phyloP scores from a whole-genome alignment of 108 stramenopile genomes.

The Bacterosira constricta region DNA sequence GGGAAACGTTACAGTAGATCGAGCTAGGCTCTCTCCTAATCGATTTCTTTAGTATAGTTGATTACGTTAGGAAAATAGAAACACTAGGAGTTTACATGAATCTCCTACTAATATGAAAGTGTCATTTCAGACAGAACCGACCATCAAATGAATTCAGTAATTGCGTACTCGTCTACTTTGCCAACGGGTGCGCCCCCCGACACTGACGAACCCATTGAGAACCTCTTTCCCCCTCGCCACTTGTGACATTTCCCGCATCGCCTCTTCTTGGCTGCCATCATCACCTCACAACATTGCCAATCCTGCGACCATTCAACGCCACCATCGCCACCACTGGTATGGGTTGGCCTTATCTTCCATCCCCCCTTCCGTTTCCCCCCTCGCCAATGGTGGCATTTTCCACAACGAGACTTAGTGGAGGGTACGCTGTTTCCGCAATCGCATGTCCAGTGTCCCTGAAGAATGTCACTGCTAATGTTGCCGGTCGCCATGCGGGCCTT shows the following conservation, averaged over 20 bases:
- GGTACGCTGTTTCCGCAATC: constrained; percentile 4
- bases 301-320: constrained; percentile 8
- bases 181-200: background rate
- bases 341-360: background rate
- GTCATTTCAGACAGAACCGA: too few relatives aligned
- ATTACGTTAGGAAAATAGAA: too few relatives aligned
- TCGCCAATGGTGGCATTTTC: constrained; percentile 6
- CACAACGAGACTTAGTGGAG: background rate
- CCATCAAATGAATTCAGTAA: background rate
- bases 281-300: background rate
- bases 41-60: too few relatives aligned
- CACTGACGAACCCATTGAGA: background rate
- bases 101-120: too few relatives aligned
- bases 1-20: too few relatives aligned
- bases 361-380: constrained; percentile 1
- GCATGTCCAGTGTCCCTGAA: background rate
- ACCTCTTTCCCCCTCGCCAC: constrained; percentile 2
- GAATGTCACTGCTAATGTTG: background rate
- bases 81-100: too few relatives aligned
- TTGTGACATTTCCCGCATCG: constrained; percentile 5
- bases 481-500: background rate
- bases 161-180: background rate
- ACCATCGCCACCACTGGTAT: background rate
- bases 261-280: background rate
- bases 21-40: too few relatives aligned